Evolutionary conservation across 2,329 filamentous ascomycete genomes (phyloP), one percentile per base, ranked within the genome.

Genomic region (Pezicula rhizophila): DNA sequence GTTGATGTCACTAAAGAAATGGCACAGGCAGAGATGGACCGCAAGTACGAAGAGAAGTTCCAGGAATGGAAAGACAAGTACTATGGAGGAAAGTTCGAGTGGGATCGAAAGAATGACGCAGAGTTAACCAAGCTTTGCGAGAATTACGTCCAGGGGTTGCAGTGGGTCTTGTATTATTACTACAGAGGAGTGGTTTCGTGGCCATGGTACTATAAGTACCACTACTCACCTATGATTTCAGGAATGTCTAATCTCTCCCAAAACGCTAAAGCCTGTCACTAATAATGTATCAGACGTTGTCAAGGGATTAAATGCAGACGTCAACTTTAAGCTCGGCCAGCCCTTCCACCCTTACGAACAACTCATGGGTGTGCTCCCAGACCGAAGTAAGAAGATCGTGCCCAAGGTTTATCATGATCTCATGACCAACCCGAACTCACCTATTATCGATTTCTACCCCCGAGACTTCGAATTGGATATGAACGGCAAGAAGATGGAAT

Each of bases 401-500:
- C 93, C 93, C 2, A 69, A 71, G 33, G 82, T 90, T 4, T 97
- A 95, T 68, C 89, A 93, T 68, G 82, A 89, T 23, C 75, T 99
- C 43, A 99, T 99, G 93, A 96, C 89, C 2, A 87, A 87, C 48
- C 77, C 85, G 2, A 80, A 87, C 14, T 97, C 92, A 14, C 90
- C 93, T 2, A 99, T 99, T 65, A 87, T 96, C 62, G 93, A 99
- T 65, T 99, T 99, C 66, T 99, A 99, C 62, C 93, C 93, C 2
- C 81, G 92, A 59, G 93, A 99, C 60, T 99, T 99, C 62, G 89
- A 95, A 57, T 76, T 99, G 37, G 95, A 99, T 65, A 97, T 99
- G 93, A 97, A 99, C 60, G 95, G 93, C 51, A 99, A 99, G 74
- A 99, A 96, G 72, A 95, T 96, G 87, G 95, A 99, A 55, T 99